These are phyloP conservation scores for Wickerhamomyces xylosicus DNA, from an alignment of 805 yeast genomes.

Conservation along the genomic window DNA sequence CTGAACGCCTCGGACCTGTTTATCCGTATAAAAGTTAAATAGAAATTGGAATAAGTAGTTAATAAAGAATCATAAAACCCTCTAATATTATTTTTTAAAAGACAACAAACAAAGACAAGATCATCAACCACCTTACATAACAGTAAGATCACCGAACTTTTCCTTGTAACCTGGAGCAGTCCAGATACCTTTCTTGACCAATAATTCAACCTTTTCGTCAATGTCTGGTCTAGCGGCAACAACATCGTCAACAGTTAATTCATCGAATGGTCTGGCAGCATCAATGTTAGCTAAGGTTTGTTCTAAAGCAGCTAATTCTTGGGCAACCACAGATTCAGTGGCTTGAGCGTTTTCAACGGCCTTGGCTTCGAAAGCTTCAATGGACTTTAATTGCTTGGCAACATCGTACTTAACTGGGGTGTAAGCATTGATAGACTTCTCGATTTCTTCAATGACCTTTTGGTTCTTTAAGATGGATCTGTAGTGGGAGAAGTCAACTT, in stretches of 20 bases:
- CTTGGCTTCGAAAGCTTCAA: constrained; percentile 88
- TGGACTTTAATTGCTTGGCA: constrained; percentile 81
- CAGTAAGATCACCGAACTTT: constrained; percentile 94
- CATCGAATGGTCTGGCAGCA: constrained; percentile 94
- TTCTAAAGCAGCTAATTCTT: constrained; percentile 78
- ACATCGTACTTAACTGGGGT: constrained; percentile 81
- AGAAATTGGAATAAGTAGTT: background rate
- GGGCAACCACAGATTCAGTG: constrained; percentile 81
- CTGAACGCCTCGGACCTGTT: background rate
- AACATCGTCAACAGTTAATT: constrained; percentile 92
- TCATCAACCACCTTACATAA: constrained; percentile 42
- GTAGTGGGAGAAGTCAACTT: constrained; percentile 77
- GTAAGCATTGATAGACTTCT: constrained; percentile 65
- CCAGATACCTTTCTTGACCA: constrained; percentile 96
- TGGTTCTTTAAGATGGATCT: constrained; percentile 73
- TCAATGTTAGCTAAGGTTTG: constrained; percentile 89
- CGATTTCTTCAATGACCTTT: constrained; percentile 69
- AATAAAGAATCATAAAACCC: no score
- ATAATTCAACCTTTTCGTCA: constrained; percentile 88
- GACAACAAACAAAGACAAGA: no score
- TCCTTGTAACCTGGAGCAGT: constrained; percentile 97
- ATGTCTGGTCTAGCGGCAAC: constrained; percentile 95
- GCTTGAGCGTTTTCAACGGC: constrained; percentile 92
- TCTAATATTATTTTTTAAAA: no score
- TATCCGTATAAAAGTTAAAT: background rate